Percentiles rank a stretch among this genome's conserved stretches.
phyloP scores from a whole-genome alignment of 1,284 basidiomycete genomes.

The Pseudozyma hubeiensis region DNA sequence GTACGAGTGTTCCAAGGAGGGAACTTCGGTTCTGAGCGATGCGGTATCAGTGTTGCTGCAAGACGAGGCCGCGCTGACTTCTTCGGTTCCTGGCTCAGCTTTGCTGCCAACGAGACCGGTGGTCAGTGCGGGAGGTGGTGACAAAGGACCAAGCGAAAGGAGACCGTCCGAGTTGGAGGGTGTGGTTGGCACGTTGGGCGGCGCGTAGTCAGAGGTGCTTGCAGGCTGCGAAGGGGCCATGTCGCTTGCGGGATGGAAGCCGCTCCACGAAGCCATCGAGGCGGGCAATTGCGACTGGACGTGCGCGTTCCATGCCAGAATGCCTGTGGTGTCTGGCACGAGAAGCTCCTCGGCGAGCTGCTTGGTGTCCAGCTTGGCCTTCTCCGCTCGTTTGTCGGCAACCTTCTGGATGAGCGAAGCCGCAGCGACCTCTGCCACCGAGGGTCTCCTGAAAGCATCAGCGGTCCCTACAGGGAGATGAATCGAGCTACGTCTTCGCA shows the following conservation, averaged over 20 bases:
- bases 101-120: slow-evolving; percentile 16
- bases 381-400: slow-evolving; percentile 29
- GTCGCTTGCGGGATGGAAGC: slow-evolving; percentile 13
- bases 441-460: slow-evolving; percentile 34
- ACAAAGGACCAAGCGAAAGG: slow-evolving; percentile 25
- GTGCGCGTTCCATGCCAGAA: slow-evolving; percentile 43
- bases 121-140: slow-evolving; percentile 13
- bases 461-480: slow-evolving; percentile 32
- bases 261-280: slow-evolving; percentile 29
- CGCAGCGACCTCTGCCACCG: slow-evolving; percentile 43
- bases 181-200: slow-evolving; percentile 5
- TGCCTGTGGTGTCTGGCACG: slow-evolving; percentile 22
- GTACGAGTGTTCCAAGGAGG: slow-evolving; percentile 22
- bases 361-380: slow-evolving; percentile 31
- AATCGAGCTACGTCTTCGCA: slow-evolving; percentile 46
- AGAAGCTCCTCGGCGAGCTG: slow-evolving; percentile 27
- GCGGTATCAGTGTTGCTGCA: slow-evolving; percentile 28
- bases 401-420: slow-evolving; percentile 40
- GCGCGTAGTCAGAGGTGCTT: slow-evolving; percentile 14
- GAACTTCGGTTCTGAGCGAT: slow-evolving; percentile 12
- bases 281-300: slow-evolving; percentile 35
- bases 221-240: slow-evolving; percentile 2
- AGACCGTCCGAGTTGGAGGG: slow-evolving; percentile 38
- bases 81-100: slow-evolving; percentile 10
- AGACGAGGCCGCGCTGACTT: slow-evolving; percentile 17